These are phyloP conservation scores for Centaurea solstitialis DNA, from an alignment of 129 eudicot species.

Conservation along the genomic window DNA sequence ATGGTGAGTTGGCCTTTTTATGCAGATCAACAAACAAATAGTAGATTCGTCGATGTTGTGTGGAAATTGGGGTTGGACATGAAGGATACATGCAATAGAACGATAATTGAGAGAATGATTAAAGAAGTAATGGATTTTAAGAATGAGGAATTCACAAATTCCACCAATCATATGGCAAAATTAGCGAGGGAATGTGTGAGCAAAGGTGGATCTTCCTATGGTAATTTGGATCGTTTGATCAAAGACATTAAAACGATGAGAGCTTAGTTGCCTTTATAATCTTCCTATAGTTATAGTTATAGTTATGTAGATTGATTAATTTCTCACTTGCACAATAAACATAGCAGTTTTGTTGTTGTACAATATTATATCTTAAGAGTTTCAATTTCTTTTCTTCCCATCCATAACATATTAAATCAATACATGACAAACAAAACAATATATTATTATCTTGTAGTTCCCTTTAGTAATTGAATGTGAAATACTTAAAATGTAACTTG, in stretches of 20 bases:
- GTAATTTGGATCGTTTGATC: constrained; percentile 47
- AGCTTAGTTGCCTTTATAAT: neutral
- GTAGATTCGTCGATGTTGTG: constrained; percentile 30
- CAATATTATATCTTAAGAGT: neutral
- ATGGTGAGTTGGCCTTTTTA: constrained; percentile 37
- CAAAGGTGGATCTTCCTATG: constrained; percentile 59
- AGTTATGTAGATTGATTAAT: too few relatives aligned
- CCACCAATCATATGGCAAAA: constrained; percentile 17
- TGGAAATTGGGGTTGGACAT: constrained; percentile 61
- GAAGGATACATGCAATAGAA: constrained; percentile 56
- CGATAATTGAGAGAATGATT: constrained; percentile 33
- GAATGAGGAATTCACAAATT: constrained; percentile 31
- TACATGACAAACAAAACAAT: too few relatives aligned
- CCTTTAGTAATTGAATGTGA: too few relatives aligned
- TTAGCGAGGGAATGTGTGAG: constrained; percentile 25
- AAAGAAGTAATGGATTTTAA: constrained; percentile 43
- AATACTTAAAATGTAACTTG: too few relatives aligned
- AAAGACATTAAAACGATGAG: constrained; percentile 48
- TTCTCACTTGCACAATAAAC: too few relatives aligned
- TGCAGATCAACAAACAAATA: constrained; percentile 34
- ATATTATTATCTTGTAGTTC: too few relatives aligned
- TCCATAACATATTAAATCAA: too few relatives aligned
- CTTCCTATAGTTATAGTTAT: too few relatives aligned
- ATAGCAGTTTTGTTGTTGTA: neutral
- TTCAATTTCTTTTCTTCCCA: neutral